Percentiles rank a stretch among this genome's conserved stretches.
Conservation (phyloP, 1,284 basidiomycete species). For the Gastroboletus turbinatus region DNA sequence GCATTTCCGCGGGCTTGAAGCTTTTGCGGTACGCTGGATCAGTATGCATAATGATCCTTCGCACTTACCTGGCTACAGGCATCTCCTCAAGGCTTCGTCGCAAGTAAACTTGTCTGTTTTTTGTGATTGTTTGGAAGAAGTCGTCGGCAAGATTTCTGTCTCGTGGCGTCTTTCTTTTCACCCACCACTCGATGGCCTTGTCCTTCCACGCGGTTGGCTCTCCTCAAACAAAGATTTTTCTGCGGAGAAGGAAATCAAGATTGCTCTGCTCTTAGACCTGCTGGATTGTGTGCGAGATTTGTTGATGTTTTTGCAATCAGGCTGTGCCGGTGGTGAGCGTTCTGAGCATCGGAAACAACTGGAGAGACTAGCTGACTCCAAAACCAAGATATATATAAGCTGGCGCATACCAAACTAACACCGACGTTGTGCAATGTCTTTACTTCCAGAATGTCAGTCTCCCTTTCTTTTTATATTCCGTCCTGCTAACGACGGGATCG, state of each 20-base stretch:
- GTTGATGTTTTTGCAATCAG: conserved; percentile 17
- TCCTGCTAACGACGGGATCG: neutral
- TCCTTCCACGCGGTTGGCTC: conserved; percentile 51
- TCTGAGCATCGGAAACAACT: neutral
- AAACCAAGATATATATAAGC: conserved; percentile 12
- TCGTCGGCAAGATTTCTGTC: conserved; percentile 41
- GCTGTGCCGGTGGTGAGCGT: neutral
- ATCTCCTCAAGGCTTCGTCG: conserved; percentile 37
- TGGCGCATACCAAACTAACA: conserved; percentile 25
- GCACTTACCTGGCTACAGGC: conserved; percentile 33
- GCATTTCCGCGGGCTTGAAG: conserved; percentile 32
- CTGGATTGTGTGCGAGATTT: conserved; percentile 14
- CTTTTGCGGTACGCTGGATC: conserved; percentile 21
- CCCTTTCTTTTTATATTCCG: neutral
- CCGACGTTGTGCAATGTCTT: conserved; percentile 22
- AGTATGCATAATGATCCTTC: neutral
- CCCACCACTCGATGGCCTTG: conserved; percentile 40
- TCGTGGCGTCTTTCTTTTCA: conserved; percentile 27
- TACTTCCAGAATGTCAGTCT: conserved; percentile 27
- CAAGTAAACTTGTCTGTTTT: conserved; percentile 43
- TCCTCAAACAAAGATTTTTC: conserved; percentile 26
- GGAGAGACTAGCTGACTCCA: neutral
- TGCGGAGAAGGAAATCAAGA: conserved; percentile 18
- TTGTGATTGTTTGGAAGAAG: conserved; percentile 46
- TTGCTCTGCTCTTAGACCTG: conserved; percentile 6